Conservation (phyloP, 108 stramenopile genomes). For the Seminavis robusta region DNA sequence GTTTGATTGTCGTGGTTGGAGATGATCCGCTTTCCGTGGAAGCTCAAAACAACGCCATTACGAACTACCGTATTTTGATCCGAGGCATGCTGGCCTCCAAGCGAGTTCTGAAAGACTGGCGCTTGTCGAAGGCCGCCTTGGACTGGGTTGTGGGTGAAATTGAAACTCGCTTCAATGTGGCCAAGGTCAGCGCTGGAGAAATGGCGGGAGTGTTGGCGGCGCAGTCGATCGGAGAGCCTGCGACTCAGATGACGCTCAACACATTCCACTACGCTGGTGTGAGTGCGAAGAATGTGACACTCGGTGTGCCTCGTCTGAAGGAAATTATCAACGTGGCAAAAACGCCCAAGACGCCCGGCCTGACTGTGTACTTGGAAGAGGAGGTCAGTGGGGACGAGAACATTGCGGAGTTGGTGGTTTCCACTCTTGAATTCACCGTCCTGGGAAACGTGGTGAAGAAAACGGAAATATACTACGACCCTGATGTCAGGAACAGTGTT, state of each 20-base stretch:
- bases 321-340: slow-evolving; percentile 98
- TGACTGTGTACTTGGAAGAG: slow-evolving; percentile 86
- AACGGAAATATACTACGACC: slow-evolving; percentile 97
- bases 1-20: slow-evolving; percentile 91
- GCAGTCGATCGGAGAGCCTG: slow-evolving; percentile 98
- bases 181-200: slow-evolving; percentile 95
- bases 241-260: slow-evolving; percentile 99
- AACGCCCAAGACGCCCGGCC: slow-evolving; percentile 93
- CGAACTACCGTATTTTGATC: slow-evolving; percentile 88
- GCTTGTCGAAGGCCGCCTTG: slow-evolving; percentile 88
- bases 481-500: slow-evolving; percentile 89
- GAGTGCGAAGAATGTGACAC: slow-evolving; percentile 97
- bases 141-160: slow-evolving; percentile 91
- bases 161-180: slow-evolving; percentile 85
- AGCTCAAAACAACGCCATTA: slow-evolving; percentile 94
- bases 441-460: slow-evolving; percentile 86
- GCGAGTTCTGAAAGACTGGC: slow-evolving; percentile 84
- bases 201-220: slow-evolving; percentile 98
- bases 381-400: slow-evolving; percentile 81
- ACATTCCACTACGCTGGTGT: slow-evolving; percentile 99
- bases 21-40: slow-evolving; percentile 86
- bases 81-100: slow-evolving; percentile 85
- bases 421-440: slow-evolving; percentile 91
- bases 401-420: slow-evolving; percentile 79
- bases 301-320: slow-evolving; percentile 97